phyloP scores from a whole-genome alignment of 805 yeast species.

The Debaryomyces prosopidis region DNA sequence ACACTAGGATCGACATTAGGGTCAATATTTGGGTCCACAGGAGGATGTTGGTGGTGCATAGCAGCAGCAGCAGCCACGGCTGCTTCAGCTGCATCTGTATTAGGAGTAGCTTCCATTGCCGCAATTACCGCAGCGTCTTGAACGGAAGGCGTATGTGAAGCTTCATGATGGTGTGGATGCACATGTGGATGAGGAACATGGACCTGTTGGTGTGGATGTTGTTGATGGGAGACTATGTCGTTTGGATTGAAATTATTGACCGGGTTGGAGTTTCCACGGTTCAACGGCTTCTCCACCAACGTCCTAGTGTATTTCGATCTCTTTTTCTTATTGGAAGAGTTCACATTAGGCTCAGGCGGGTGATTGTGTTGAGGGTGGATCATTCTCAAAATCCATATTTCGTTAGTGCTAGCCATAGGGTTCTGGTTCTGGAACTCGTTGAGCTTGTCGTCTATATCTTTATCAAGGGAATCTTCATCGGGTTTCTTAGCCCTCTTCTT shows the following conservation, averaged over 20 bases:
- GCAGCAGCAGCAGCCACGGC: slow-evolving; percentile 29
- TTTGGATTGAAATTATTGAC: slow-evolving; percentile 9
- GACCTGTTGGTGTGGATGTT: slow-evolving; percentile 9
- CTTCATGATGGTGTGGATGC: slow-evolving; percentile 18
- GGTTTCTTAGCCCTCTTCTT: slow-evolving; percentile 29
- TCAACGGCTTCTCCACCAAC: slow-evolving; percentile 46
- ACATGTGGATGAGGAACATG: slow-evolving; percentile 14
- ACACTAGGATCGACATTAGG: slow-evolving; percentile 46
- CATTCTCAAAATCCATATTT: slow-evolving; percentile 50
- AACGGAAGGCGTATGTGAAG: slow-evolving; percentile 29
- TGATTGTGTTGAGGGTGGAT: slow-evolving; percentile 47
- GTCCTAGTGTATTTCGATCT: slow-evolving; percentile 39
- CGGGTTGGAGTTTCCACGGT: slow-evolving; percentile 14
- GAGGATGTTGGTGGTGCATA: slow-evolving; percentile 27
- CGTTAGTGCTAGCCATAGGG: slow-evolving; percentile 18
- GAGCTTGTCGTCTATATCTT: slow-evolving; percentile 28
- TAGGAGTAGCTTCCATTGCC: slow-evolving; percentile 38
- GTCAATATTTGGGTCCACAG: slow-evolving; percentile 45
- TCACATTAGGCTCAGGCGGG: slow-evolving; percentile 40
- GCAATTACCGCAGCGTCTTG: slow-evolving; percentile 46
- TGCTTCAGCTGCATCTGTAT: slow-evolving; percentile 7
- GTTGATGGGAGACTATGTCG: slow-evolving; percentile 9
- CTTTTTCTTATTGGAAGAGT: slow-evolving; percentile 35
- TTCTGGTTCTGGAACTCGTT: slow-evolving; percentile 16
- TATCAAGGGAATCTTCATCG: slow-evolving; percentile 19